Percentiles rank a stretch among this genome's conserved stretches.
phyloP scores from a whole-genome alignment of 176 grass and related monocot genomes.

The Oryza punctata region DNA sequence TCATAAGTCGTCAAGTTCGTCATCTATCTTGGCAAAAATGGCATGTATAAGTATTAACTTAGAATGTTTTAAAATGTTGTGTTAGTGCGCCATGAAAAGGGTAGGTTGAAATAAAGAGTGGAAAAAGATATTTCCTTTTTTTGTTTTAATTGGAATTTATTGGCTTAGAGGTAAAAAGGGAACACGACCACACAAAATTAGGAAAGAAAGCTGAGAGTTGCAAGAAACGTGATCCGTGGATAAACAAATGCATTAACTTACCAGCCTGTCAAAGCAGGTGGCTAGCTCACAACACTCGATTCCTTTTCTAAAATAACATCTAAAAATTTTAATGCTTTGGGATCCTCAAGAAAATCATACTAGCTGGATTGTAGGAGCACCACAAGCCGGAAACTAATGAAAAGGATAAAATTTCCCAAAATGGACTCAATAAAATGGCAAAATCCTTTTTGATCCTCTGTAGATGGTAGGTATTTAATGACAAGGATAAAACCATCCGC shows the following conservation, averaged over 20 bases:
- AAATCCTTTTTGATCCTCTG: neutral
- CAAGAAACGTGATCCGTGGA: slow-evolving; percentile 8
- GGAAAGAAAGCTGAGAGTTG: neutral
- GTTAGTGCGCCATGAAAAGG: neutral
- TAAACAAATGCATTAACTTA: slow-evolving; percentile 42
- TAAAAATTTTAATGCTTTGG: neutral
- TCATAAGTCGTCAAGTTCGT: neutral
- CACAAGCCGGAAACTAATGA: neutral
- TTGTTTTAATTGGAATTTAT: neutral
- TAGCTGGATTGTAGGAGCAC: neutral
- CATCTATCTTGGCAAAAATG: neutral
- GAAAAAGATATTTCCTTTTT: neutral
- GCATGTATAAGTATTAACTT: neutral
- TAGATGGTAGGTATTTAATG: neutral
- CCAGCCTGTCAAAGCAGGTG: slow-evolving; percentile 40
- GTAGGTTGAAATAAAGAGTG: neutral
- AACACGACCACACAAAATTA: neutral
- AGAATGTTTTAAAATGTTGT: neutral
- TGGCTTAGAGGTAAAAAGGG: neutral
- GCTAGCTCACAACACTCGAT: slow-evolving; percentile 20
- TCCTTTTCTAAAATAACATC: neutral
- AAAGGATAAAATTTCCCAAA: neutral
- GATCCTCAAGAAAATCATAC: neutral
- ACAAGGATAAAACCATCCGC: neutral
- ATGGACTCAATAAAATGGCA: neutral